These are phyloP conservation scores for Ganoderma sp. DNA, from an alignment of 1,284 basidiomycete species.

Conservation along the genomic window DNA sequence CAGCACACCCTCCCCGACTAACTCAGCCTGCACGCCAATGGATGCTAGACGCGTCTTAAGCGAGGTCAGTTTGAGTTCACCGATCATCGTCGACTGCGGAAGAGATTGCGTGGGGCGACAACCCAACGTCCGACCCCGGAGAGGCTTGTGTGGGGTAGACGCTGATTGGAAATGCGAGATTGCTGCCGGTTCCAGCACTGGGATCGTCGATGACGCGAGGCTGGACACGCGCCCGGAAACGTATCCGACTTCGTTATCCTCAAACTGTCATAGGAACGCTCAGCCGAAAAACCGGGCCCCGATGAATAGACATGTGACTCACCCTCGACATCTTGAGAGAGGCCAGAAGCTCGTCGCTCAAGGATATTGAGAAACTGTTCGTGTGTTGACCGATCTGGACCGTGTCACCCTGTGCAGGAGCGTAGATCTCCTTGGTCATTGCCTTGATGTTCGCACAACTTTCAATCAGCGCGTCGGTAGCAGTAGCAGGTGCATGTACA, in stretches of 20 bases:
- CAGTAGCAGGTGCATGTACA: conserved; percentile 74
- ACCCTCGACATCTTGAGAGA: conserved; percentile 90
- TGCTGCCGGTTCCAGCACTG: conserved; percentile 64
- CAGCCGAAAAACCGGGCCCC: conserved; percentile 7
- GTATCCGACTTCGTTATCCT: conserved; percentile 95
- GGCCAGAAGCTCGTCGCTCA: conserved; percentile 86
- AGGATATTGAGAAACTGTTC: conserved; percentile 90
- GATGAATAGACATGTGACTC: conserved; percentile 37
- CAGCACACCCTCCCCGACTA: conserved; percentile 94
- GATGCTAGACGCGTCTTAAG: conserved; percentile 80
- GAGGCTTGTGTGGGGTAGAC: conserved; percentile 37
- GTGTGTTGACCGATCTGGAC: conserved; percentile 95
- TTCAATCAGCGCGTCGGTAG: conserved; percentile 76
- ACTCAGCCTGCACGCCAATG: conserved; percentile 85
- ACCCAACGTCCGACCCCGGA: conserved; percentile 57
- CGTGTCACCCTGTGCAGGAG: conserved; percentile 75
- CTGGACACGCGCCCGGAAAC: conserved; percentile 85
- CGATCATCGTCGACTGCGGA: conserved; percentile 92
- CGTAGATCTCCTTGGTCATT: conserved; percentile 91
- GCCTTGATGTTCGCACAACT: conserved; percentile 83
- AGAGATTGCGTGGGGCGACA: conserved; percentile 64
- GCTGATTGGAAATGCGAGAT: conserved; percentile 36
- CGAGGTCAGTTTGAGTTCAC: conserved; percentile 88
- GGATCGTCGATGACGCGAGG: conserved; percentile 79
- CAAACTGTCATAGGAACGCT: conserved; percentile 67